Conservation (phyloP, 495 filamentous ascomycete species). For the Hyphodiscus hymeniophilus region DNA sequence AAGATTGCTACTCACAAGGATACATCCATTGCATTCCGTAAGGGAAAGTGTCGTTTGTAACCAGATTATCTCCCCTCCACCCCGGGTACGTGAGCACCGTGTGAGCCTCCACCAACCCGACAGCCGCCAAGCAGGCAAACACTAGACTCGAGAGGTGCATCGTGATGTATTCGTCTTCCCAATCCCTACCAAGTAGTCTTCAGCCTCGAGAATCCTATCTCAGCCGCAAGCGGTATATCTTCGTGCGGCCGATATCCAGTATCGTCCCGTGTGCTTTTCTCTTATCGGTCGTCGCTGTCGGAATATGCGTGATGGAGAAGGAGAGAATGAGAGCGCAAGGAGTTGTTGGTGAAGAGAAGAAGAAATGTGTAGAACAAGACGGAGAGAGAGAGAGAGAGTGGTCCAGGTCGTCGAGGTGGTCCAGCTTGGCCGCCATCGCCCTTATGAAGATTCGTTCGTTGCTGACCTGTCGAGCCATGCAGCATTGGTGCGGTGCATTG, state of each 20-base stretch:
- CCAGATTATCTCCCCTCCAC: constrained; percentile 89
- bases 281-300: too few relatives aligned
- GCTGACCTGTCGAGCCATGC: neutral
- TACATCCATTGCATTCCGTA: constrained; percentile 99
- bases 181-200: too few relatives aligned
- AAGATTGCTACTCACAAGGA: constrained; percentile 63
- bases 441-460: neutral
- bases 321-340: neutral
- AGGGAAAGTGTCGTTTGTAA: constrained; percentile 69
- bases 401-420: too few relatives aligned
- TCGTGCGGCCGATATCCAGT: neutral
- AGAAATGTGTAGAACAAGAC: too few relatives aligned
- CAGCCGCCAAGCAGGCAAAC: constrained; percentile 1
- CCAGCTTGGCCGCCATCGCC: neutral
- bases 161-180: neutral
- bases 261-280: too few relatives aligned
- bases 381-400: too few relatives aligned
- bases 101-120: constrained; percentile 49
- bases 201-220: too few relatives aligned
- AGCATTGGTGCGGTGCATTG: too few relatives aligned
- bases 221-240: too few relatives aligned
- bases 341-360: neutral
- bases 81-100: constrained; percentile 88
- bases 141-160: constrained; percentile 4
- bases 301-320: too few relatives aligned